These are phyloP conservation scores for Marasmius sp. DNA, from an alignment of 1,284 basidiomycete genomes.

Conservation along the genomic window DNA sequence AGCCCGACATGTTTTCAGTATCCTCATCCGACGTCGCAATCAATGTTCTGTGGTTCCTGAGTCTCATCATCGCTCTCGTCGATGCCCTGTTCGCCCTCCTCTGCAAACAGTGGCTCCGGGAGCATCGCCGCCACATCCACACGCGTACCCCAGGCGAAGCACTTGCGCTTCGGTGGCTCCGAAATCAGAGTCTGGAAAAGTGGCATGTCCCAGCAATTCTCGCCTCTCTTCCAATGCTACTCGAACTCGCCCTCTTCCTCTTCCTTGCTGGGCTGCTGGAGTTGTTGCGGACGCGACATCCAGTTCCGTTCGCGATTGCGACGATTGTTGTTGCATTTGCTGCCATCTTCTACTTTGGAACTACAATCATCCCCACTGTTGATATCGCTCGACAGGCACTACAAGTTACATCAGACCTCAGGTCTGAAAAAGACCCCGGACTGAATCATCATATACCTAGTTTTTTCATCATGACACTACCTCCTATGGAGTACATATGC, in stretches of 20 bases:
- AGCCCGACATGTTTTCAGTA: too few species aligned
- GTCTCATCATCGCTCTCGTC: too few species aligned
- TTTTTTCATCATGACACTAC: neutral
- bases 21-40: too few species aligned
- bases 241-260: neutral
- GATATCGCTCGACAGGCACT: neutral
- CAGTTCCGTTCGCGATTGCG: neutral
- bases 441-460: too few species aligned
- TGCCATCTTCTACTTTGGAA: neutral
- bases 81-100: too few species aligned
- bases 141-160: too few species aligned
- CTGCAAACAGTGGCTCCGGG: too few species aligned
- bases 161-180: too few species aligned
- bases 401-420: neutral
- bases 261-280: slow-evolving; percentile 4
- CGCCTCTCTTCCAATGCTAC: neutral
- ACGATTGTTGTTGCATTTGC: neutral
- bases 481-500: neutral
- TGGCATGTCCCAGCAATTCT: neutral
- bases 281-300: neutral
- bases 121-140: too few species aligned
- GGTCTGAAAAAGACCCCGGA: too few species aligned
- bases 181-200: neutral
- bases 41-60: too few species aligned
- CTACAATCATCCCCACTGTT: neutral